Base-by-base conservation (phyloP, 1,284 basidiomycete species). In the Ustilago sp. region DNA sequence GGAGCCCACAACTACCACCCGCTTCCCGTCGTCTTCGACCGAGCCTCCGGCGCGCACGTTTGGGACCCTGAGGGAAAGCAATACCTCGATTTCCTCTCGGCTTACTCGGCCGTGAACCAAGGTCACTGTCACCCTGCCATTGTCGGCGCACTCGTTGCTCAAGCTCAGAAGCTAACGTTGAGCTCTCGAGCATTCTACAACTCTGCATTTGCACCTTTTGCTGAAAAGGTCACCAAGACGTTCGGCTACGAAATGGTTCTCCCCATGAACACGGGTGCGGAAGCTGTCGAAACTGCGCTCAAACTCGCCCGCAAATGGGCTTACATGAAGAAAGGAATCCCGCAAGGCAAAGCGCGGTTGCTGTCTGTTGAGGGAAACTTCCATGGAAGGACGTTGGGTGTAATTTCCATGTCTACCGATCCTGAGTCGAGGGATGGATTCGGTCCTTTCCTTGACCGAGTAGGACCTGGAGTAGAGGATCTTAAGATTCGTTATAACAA, bases 221-320 rank as follows among this genome's bases (percentile, higher is more conserved):
- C 95, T 2, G 89, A 94, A 87, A 91, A 92, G 87, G 88, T 98
- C 64, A 95, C 93, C 13, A 88, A 91, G 79, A 90, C 94, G 87
- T 83, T 87, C 43, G 84, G 86, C 4, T 87, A 87, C 74, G 86
- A 87, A 54, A 95, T 95, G 92, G 94, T 98, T 11, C 89, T 99
- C n/a, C 96, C 96, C 28, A 98, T 99, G 95, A 99, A 99, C 89
- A 99, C 96, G 0, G 96, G 96, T 50, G 95, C 95, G 2, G 96
- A 99, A 86, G 96, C 96, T 8, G 96, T 99, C 70, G 80, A 99
- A 88, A 97, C 95, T 0, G 89, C 89, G 15, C 87, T 90, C 85
- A 89, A 89, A 77, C 74, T 86, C 43, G 80, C 85, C 36, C 81
- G 85, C 60, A 86, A 85, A 73, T 86, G 85, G 85, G 85, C 81